phyloP scores from a whole-genome alignment of 768 basidiomycete species.

The Cystofilobasidium ferigula region DNA sequence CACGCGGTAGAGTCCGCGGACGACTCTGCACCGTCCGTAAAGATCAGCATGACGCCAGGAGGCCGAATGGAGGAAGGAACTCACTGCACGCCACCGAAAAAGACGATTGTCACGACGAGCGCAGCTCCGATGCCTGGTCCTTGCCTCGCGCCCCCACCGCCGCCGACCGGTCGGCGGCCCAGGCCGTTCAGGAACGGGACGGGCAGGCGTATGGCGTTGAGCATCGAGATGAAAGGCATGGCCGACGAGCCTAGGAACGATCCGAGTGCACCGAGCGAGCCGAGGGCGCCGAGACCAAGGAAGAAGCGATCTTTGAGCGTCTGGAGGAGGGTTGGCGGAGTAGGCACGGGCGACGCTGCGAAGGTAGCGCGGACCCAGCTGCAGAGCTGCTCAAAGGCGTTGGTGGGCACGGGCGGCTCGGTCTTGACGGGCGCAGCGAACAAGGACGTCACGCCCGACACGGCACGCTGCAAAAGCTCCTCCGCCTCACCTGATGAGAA shows the following conservation, averaged over 20 bases:
- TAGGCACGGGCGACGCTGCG: not conserved
- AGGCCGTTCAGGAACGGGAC: not conserved
- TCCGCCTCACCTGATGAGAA: not conserved
- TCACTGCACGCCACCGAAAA: not conserved
- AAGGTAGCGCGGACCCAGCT: not conserved
- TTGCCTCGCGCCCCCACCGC: not conserved
- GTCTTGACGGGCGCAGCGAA: not conserved
- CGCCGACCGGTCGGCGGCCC: not conserved
- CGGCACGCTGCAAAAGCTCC: not conserved
- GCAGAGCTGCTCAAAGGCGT: not conserved
- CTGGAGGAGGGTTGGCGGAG: not conserved
- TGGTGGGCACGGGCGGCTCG: not conserved
- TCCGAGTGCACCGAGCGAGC: not conserved
- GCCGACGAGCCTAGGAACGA: not conserved
- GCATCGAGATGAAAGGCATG: constrained; percentile 1
- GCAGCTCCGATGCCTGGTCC: not conserved
- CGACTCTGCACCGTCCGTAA: not conserved
- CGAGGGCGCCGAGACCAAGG: not conserved
- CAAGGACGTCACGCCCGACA: not conserved
- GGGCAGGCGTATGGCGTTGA: not conserved
- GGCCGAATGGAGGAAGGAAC: not conserved
- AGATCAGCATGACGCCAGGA: not conserved
- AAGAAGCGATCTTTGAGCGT: not conserved
- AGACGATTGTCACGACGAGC: not conserved
- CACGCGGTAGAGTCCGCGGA: not conserved